Base-by-base conservation (phyloP, 768 basidiomycete genomes). In the Pleurotus eryngii region DNA sequence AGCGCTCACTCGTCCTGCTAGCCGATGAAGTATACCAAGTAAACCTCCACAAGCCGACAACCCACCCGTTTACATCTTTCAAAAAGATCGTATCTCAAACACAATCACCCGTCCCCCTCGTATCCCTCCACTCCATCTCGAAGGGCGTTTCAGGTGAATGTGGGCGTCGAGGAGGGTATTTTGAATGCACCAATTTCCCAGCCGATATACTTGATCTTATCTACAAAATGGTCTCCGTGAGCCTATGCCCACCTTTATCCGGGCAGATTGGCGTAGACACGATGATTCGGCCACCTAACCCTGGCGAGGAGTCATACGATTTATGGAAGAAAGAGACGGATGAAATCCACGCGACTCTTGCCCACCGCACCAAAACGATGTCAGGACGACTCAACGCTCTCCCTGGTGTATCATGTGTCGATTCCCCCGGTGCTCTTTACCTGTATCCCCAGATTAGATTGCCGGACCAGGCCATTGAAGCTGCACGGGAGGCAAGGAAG, bases 11-110 rank as follows among this genome's bases (percentile, higher is more conserved):
- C 57, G 89, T 96, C 18, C 83, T 99, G 50, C 83, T 98, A 61
- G 96, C 96, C 0, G 96, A 99, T 71, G 96, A 99, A 71, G 96
- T 99, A n/a, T 98, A 99, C 80, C 96, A 99, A 73, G 76, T 75
- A 64, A 98, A 98, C 77, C 81, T 98, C 45, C 95, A 95, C 76
- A 76, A 80, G 46, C 76, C 74, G 42, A 66, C 71, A 2, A 76
- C 77, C 1, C 85, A 90, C 69, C 81, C 90, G 0, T 99, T 99
- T 81, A 83, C 85, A 49, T 93, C 90, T 8, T 98, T 99, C 84
- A 98, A 98, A 72, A 90, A 93, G 72, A 79, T 92, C 51, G 84
- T 97, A 2, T 75, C 79, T 51, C 73, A 80, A 42, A 75, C 88
- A 61, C 70, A 81, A 54, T 90, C 88, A n/a, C 80, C 83, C 56